These are phyloP conservation scores for Umbilicaria muhlenbergii DNA, from an alignment of 495 filamentous ascomycete species.

Conservation along the genomic window DNA sequence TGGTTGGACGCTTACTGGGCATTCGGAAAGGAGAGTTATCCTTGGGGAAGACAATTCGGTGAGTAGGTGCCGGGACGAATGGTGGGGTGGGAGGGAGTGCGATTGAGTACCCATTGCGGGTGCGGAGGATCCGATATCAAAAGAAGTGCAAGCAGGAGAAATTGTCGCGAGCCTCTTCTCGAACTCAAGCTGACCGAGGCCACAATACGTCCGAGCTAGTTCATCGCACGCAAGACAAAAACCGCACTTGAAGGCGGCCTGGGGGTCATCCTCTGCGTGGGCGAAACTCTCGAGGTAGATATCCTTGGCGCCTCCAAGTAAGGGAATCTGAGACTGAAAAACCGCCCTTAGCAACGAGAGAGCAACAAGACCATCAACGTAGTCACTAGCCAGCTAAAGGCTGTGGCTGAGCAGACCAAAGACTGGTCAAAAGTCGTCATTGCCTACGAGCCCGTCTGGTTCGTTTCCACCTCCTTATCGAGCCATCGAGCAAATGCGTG, in stretches of 20 bases:
- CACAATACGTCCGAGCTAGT: constrained; percentile 20
- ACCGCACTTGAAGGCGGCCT: constrained; percentile 73
- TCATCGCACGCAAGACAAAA: constrained; percentile 87
- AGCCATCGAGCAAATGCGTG: not conserved
- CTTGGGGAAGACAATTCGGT: constrained; percentile 66
- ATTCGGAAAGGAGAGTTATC: constrained; percentile 82
- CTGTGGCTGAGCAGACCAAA: constrained; percentile 49
- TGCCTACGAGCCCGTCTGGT: constrained; percentile 98
- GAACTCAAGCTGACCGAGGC: not conserved
- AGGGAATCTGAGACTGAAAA: not conserved
- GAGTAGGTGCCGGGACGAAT: constrained; percentile 6
- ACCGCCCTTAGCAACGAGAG: constrained; percentile 55
- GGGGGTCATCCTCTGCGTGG: constrained; percentile 88
- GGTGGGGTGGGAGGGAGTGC: not conserved
- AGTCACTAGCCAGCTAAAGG: constrained; percentile 62
- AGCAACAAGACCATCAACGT: constrained; percentile 76
- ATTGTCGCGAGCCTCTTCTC: not conserved
- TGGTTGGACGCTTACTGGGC: constrained; percentile 79
- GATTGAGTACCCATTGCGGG: no score
- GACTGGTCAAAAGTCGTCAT: constrained; percentile 92
- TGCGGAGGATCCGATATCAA: no score
- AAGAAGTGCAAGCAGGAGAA: no score
- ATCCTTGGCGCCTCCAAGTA: not conserved
- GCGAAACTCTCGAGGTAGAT: constrained; percentile 69
- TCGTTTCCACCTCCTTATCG: constrained; percentile 7